Evolutionary conservation across 305 asterid species (phyloP).

Genomic region (Solanum hybrid): DNA sequence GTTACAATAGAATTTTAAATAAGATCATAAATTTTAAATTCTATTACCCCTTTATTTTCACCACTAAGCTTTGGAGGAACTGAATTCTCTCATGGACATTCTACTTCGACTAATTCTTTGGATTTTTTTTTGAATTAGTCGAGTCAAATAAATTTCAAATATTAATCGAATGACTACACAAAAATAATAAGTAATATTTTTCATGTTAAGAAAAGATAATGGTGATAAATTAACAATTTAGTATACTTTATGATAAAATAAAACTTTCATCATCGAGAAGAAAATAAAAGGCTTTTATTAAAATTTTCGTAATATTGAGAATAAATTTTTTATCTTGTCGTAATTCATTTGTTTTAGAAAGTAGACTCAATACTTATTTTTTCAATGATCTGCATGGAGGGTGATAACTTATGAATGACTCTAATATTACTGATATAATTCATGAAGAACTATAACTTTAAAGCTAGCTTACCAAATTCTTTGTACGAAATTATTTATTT

Average conservation of each 20-base stretch:
- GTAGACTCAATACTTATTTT: neutral
- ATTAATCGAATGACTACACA: too few relatives aligned
- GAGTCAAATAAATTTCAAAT: neutral
- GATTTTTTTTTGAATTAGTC: neutral
- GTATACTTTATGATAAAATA: neutral
- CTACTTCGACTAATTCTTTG: neutral
- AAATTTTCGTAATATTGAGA: neutral
- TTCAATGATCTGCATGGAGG: neutral
- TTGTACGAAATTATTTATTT: neutral
- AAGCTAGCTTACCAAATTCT: neutral
- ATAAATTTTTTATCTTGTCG: neutral
- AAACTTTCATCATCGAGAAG: neutral
- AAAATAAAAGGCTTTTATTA: neutral
- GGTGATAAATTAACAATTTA: neutral
- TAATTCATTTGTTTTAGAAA: neutral
- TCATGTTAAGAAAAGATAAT: neutral
- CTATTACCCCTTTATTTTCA: neutral
- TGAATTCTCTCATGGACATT: neutral
- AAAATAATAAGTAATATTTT: too few relatives aligned
- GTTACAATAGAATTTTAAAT: neutral
- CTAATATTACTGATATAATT: neutral
- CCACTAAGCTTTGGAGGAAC: neutral
- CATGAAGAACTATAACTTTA: neutral
- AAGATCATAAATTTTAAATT: neutral
- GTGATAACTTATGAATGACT: neutral